Percentiles rank a stretch among this genome's conserved stretches.
Evolutionary conservation across 2,329 filamentous ascomycete species (phyloP).

Genomic region (Akanthomyces muscarius): DNA sequence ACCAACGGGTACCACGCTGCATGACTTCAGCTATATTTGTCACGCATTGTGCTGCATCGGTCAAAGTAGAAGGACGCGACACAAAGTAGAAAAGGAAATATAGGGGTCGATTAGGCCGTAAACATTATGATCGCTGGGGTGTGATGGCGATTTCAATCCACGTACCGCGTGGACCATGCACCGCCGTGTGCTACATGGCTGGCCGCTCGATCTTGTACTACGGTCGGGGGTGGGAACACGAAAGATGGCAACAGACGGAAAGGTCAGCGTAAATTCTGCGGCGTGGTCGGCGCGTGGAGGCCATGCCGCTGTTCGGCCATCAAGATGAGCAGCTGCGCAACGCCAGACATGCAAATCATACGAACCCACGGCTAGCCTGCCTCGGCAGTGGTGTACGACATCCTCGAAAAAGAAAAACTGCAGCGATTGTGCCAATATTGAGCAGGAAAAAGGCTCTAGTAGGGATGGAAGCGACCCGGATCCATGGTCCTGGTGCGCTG

Average conservation of each 20-base stretch:
- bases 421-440: neutral
- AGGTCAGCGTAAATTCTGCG: neutral
- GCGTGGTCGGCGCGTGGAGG: neutral
- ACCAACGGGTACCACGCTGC: neutral
- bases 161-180: neutral
- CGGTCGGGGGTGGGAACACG: neutral
- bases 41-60: conserved; percentile 1
- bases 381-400: neutral
- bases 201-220: neutral
- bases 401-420: neutral
- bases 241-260: neutral
- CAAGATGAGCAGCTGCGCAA: neutral
- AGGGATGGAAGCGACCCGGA: neutral
- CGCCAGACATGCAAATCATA: neutral
- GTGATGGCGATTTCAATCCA: neutral
- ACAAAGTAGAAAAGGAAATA: neutral
- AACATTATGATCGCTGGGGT: neutral
- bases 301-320: neutral
- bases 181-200: neutral
- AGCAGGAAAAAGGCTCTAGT: neutral
- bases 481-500: conserved; percentile 3
- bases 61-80: neutral
- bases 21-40: conserved; percentile 5
- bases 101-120: neutral
- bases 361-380: neutral